Conservation (phyloP, 352 stramenopile genomes). For the Peronospora farinosa region DNA sequence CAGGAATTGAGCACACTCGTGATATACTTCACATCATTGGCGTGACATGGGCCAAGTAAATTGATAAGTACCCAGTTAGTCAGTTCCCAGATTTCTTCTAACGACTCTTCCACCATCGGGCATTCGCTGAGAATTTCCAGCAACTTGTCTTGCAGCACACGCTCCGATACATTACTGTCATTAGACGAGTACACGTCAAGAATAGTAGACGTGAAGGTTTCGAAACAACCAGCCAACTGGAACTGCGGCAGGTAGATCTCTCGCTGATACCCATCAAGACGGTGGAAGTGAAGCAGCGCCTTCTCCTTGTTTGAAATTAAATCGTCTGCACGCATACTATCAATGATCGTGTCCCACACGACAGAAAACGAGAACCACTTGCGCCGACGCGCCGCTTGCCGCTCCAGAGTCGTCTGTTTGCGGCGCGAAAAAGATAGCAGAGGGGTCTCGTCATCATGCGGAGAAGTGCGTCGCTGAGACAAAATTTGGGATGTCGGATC, state of each 20-base stretch:
- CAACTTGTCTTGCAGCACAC: slow-evolving; percentile 75
- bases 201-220: slow-evolving; percentile 82
- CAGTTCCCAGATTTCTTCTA: slow-evolving; percentile 97
- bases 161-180: slow-evolving; percentile 54
- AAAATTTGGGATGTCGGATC: slow-evolving; percentile 28
- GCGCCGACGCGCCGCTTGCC: slow-evolving; percentile 90
- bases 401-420: slow-evolving; percentile 71
- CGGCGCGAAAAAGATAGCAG: slow-evolving; percentile 81
- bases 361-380: slow-evolving; percentile 98
- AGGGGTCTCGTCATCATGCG: slow-evolving; percentile 64
- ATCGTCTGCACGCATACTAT: slow-evolving; percentile 91
- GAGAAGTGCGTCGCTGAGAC: slow-evolving; percentile 29
- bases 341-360: slow-evolving; percentile 96
- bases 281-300: slow-evolving; percentile 93
- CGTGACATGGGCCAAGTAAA: slow-evolving; percentile 91
- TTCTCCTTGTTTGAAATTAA: slow-evolving; percentile 87
- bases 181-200: slow-evolving; percentile 65
- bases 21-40: slow-evolving; percentile 91
- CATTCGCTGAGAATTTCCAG: slow-evolving; percentile 70
- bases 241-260: slow-evolving; percentile 98
- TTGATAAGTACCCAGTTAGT: slow-evolving; percentile 92
- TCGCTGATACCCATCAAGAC: slow-evolving; percentile 92
- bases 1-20: slow-evolving; percentile 77
- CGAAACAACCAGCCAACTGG: slow-evolving; percentile 94
- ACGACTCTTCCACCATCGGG: slow-evolving; percentile 85